phyloP scores from a whole-genome alignment of 176 grass and related monocot species.

The Phoenix roebelenii region DNA sequence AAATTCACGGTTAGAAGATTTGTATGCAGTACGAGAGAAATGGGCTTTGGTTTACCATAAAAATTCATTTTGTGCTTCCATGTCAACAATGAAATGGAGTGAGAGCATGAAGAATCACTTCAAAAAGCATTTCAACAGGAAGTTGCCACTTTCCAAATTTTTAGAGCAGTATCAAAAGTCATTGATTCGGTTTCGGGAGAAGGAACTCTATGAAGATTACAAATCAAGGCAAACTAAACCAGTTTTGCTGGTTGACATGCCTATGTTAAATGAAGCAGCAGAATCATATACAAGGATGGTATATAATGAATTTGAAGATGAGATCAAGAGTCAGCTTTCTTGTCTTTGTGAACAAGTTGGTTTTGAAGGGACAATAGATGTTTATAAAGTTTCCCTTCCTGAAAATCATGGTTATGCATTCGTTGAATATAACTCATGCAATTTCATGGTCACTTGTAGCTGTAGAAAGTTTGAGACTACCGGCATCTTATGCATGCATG shows the following conservation, averaged over 20 bases:
- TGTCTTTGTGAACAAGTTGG: constrained; percentile 36
- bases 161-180: constrained; percentile 28
- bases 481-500: constrained; percentile 42
- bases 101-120: constrained; percentile 33
- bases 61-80: constrained; percentile 33
- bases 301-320: constrained; percentile 37
- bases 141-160: constrained; percentile 29
- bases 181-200: constrained; percentile 23
- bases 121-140: constrained; percentile 34
- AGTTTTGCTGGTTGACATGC: constrained; percentile 31
- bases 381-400: constrained; percentile 36
- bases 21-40: constrained; percentile 36
- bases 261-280: constrained; percentile 44
- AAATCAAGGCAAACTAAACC: constrained; percentile 41
- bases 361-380: constrained; percentile 21
- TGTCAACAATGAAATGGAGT: constrained; percentile 31
- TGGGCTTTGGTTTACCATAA: constrained; percentile 34
- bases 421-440: constrained; percentile 30
- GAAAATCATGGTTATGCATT: constrained; percentile 27
- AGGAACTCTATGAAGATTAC: constrained; percentile 41
- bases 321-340: constrained; percentile 34
- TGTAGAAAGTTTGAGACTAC: constrained; percentile 38
- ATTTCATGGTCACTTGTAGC: constrained; percentile 30
- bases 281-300: constrained; percentile 36
- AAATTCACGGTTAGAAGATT: constrained; percentile 33